Conservation (phyloP, 2,329 filamentous ascomycete species). For the Chrysoporthe austroafricana region DNA sequence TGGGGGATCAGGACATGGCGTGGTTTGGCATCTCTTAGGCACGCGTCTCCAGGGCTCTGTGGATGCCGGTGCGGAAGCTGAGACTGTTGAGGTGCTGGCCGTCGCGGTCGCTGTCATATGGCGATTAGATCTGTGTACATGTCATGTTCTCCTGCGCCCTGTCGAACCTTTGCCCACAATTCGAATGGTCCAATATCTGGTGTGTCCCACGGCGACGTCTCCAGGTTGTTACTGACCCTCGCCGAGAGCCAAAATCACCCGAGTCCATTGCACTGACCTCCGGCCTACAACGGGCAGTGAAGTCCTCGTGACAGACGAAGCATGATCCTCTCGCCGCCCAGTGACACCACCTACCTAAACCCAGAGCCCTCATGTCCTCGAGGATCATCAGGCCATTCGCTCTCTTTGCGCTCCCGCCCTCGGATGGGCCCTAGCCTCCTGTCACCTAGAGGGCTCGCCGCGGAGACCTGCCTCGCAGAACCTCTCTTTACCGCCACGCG, state of each 20-base stretch:
- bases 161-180: background rate
- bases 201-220: background rate
- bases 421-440: background rate
- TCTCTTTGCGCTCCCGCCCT: no score
- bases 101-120: no score
- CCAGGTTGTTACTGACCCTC: background rate
- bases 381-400: no score
- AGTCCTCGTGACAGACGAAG: no score
- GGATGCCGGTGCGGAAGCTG: background rate
- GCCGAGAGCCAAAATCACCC: background rate
- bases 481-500: no score
- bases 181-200: background rate
- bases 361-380: no score
- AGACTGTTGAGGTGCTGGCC: background rate
- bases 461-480: background rate
- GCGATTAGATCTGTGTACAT: no score
- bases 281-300: background rate
- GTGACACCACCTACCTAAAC: no score
- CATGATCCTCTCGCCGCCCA: no score
- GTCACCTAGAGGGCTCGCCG: background rate
- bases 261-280: background rate
- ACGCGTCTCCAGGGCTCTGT: background rate
- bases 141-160: no score
- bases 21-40: constrained; percentile 39
- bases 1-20: constrained; percentile 39